A percentile compares a stretch with the other conserved stretches of the same genome.
phyloP scores from a whole-genome alignment of 2,329 filamentous ascomycete genomes.

The Pestalotiopsis sp. region DNA sequence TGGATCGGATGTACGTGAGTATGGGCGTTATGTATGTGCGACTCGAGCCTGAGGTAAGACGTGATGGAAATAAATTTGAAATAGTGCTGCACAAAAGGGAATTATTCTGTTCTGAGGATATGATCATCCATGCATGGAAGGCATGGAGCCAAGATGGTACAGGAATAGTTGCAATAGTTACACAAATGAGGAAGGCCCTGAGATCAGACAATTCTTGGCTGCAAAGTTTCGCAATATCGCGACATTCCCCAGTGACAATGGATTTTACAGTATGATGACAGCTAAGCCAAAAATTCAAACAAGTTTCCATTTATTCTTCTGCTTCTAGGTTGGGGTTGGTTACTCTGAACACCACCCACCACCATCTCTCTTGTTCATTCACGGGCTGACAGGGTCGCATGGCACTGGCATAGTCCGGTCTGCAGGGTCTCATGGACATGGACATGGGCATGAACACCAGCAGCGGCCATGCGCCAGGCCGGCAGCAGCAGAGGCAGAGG shows the following conservation, averaged over 20 bases:
- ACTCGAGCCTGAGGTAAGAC: background rate
- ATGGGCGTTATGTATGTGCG: background rate
- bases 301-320: too few relatives aligned
- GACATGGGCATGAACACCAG: background rate
- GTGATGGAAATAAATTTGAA: background rate
- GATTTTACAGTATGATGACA: background rate
- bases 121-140: background rate
- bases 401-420: too few relatives aligned
- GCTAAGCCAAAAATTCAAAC: background rate
- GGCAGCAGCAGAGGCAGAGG: background rate
- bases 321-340: too few relatives aligned
- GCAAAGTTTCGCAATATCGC: background rate
- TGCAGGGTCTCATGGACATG: background rate
- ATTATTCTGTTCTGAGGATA: background rate
- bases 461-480: too few relatives aligned
- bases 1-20: background rate
- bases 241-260: background rate
- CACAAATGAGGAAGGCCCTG: slow-evolving; percentile 3
- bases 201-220: slow-evolving; percentile 5
- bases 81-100: background rate
- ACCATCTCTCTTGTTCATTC: too few relatives aligned
- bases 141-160: background rate
- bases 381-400: too few relatives aligned
- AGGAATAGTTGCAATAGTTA: background rate
- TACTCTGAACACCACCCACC: too few relatives aligned